Base-by-base conservation (phyloP, 768 basidiomycete species). In the Rubroboletus satanas region DNA sequence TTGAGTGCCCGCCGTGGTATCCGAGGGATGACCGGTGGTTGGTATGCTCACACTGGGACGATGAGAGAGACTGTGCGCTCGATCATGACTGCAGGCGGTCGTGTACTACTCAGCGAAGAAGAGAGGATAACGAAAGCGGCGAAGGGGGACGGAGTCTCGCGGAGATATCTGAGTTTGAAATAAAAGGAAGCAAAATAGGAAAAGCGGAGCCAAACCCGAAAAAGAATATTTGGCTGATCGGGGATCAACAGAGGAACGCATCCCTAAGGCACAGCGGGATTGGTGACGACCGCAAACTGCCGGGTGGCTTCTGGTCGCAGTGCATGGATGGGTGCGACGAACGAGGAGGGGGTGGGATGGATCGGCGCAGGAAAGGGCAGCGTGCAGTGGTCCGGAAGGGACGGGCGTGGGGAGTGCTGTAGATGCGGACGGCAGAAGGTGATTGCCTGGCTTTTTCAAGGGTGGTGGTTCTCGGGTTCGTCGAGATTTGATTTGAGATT, bases 191-290 rank as follows among this genome's bases (percentile, higher is more conserved):
- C 59, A 28, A 57, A 63, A 54, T 32, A 49, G 64, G 60, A 45
- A 65, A 51, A 59, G 56, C 70, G 71, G 71, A 70, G 60, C 62
- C 58, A 71, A 59, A 73, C 63, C 55, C 41, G 63, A 66, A 69
- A 65, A 64, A 68, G 66, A 66, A 62, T 66, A 49, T 69, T 65
- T 69, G 60, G 65, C 74, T 83, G 82, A 83, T 83, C 80, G 75
- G 80, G 80, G 82, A 83, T 83, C 82, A 83, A 75, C 70, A 71
- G 71, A 75, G 73, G 69, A 63, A 69, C 68, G 54, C 65, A 67
- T 60, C 55, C 59, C 52, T 56, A 49, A 71, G 70, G 70, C 60
- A 71, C 71, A 31, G 43, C 59, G 69, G 62, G 49, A 57, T 52
- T 62, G 56, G 51, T 54, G 50, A 59, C 68, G 46, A 62, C 63